Evolutionary conservation across 2,329 filamentous ascomycete genomes (phyloP), one percentile per base, ranked within the genome.

Genomic region (Penicillium sp.): DNA sequence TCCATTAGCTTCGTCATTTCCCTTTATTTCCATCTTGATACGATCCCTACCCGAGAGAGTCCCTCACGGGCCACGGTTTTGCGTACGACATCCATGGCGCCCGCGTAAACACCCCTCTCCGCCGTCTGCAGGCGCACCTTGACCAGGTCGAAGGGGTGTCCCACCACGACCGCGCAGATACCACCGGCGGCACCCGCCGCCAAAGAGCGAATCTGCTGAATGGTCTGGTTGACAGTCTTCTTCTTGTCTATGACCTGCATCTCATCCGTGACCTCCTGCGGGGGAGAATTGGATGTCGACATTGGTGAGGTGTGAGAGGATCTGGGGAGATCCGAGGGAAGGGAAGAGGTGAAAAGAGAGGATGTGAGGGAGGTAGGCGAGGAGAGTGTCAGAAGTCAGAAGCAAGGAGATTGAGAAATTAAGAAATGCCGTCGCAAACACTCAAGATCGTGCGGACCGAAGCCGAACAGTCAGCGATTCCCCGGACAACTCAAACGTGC

Each of bases 111-210:
- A 42, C 93, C 93, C 72, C 84, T 86, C 74, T 97, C 91, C 31
- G 93, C 90, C 2, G 93, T 98, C 78, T 98, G 93, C 70, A 98
- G 77, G 51, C 93, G 88, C 58, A 98, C 93, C 76, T 98, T 98
- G 71, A 97, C 92, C 62, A 98, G 79, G 70, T 98, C 93, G 69
- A 98, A 98, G 8, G 93, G 93, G 72, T 98, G 93, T 49, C 93
- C 88, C 52, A 97, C 91, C 37, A 98, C 70, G 47, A 98, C 93
- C 49, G 93, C 92, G 75, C 89, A 97, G 42, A 98, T 73, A 62
- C 93, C 93, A 61, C 93, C 93, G 52, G 95, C 95, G 55, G 90
- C 93, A 62, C 93, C 93, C 6, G 92, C 92, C 7, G 80, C 85
- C 44, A 98, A 81, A 37, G 92, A 93, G 52, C 92, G 86, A 56